A percentile compares a stretch with the other conserved stretches of the same genome.
phyloP scores from a whole-genome alignment of 805 yeast genomes.

The Tetrapisispora fleetii region DNA sequence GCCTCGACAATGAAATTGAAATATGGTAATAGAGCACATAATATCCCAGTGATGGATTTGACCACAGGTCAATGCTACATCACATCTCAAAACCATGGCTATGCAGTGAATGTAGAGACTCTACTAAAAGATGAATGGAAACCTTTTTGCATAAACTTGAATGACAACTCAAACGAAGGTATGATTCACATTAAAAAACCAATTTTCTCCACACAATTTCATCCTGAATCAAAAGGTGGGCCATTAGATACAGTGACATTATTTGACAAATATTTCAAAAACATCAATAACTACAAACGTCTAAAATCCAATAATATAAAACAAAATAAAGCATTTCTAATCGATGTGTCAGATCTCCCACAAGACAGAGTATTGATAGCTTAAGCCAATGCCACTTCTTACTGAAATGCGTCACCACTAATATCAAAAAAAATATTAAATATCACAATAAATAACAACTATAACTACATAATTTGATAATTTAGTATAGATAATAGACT shows the following conservation, averaged over 20 bases:
- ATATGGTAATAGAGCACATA: constrained; percentile 98
- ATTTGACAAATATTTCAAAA: constrained; percentile 79
- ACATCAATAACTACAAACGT: constrained; percentile 34
- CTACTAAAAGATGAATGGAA: constrained; percentile 60
- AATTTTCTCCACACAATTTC: constrained; percentile 94
- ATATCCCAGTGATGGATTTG: constrained; percentile 89
- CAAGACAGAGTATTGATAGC: constrained; percentile 25
- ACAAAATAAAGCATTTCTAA: constrained; percentile 12
- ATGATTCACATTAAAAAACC: constrained; percentile 85
- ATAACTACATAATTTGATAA: too few species aligned
- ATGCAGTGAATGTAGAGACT: constrained; percentile 82
- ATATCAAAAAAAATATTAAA: too few species aligned
- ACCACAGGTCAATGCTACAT: constrained; percentile 91
- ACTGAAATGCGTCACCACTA: too few species aligned
- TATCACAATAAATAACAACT: background rate
- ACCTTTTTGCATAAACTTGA: constrained; percentile 85
- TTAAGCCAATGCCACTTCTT: background rate
- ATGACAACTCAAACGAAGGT: constrained; percentile 96
- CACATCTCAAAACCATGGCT: constrained; percentile 98
- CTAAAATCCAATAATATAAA: background rate
- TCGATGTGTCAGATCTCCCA: constrained; percentile 19
- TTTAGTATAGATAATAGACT: too few species aligned
- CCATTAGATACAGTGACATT: constrained; percentile 87
- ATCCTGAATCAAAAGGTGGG: constrained; percentile 99
- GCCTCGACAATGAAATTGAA: constrained; percentile 87